Evolutionary conservation across 352 stramenopile genomes (phyloP).

Genomic region (Globisporangium yorkense): DNA sequence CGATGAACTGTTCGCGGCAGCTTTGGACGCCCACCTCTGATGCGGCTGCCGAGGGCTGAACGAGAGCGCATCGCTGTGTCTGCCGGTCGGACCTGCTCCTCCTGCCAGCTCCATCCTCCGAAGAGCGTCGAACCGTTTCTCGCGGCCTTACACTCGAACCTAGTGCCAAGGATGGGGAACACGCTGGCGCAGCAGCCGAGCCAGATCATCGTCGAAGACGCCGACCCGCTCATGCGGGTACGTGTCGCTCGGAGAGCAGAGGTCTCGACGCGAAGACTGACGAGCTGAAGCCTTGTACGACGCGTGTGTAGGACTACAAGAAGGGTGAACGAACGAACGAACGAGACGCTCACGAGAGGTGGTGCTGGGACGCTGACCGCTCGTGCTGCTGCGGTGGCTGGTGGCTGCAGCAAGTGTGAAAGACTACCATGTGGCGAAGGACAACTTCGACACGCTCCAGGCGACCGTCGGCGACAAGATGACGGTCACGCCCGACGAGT

Average conservation of each 20-base stretch:
- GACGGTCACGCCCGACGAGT: conserved; percentile 63
- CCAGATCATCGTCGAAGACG: conserved; percentile 41
- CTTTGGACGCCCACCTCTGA: background rate
- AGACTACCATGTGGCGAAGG: conserved; percentile 44
- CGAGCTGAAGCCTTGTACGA: no score
- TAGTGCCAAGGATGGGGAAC: conserved; percentile 29
- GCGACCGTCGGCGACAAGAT: conserved; percentile 67
- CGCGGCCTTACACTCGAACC: background rate
- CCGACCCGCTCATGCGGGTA: conserved; percentile 35
- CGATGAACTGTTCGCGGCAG: background rate
- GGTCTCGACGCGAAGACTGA: no score
- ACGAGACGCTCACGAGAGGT: background rate
- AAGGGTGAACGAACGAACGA: conserved; percentile 6
- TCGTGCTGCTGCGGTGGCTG: background rate
- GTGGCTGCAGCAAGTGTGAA: conserved; percentile 20
- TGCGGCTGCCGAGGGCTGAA: background rate
- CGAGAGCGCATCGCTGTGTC: background rate
- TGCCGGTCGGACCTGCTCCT: background rate
- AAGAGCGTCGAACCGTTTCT: background rate
- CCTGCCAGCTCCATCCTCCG: background rate
- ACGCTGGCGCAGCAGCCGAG: conserved; percentile 23
- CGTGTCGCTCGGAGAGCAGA: background rate
- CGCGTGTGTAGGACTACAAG: conserved; percentile 24
- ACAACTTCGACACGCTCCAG: conserved; percentile 62
- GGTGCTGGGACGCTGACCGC: no score